Evolutionary conservation across 352 stramenopile species (phyloP).

Genomic region (Stramenopiles sp.): DNA sequence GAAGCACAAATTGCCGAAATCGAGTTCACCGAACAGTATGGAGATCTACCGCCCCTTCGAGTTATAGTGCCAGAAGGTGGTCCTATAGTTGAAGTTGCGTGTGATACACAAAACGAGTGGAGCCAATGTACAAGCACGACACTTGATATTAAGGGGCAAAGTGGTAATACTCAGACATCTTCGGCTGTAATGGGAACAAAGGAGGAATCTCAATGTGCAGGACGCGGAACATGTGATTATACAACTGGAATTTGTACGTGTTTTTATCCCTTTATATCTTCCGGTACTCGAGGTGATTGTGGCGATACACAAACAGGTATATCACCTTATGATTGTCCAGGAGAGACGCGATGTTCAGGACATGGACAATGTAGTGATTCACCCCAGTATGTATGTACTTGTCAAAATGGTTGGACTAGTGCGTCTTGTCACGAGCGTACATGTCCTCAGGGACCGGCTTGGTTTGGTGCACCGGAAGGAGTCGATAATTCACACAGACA

Average conservation of each 20-base stretch:
- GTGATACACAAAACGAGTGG: constrained; percentile 2
- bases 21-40: constrained; percentile 1
- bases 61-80: background rate
- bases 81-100: background rate
- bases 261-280: constrained; percentile 60
- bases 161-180: too few species aligned
- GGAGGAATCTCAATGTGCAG: constrained; percentile 23
- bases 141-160: too few species aligned
- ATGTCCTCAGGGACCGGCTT: constrained; percentile 14
- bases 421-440: constrained; percentile 16
- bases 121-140: too few species aligned
- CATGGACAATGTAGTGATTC: too few species aligned
- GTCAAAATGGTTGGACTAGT: constrained; percentile 9
- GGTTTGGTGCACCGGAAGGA: constrained; percentile 13
- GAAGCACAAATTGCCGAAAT: background rate
- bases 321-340: too few species aligned
- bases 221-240: constrained; percentile 43
- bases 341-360: too few species aligned
- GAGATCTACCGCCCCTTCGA: background rate
- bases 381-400: too few species aligned
- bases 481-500: constrained; percentile 26
- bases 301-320: too few species aligned
- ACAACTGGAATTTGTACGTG: constrained; percentile 55
- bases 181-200: constrained; percentile 1
- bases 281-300: background rate